Evolutionary conservation across 192 early-diverging fungal genomes (phyloP).

Genomic region (Coemansia sp.): DNA sequence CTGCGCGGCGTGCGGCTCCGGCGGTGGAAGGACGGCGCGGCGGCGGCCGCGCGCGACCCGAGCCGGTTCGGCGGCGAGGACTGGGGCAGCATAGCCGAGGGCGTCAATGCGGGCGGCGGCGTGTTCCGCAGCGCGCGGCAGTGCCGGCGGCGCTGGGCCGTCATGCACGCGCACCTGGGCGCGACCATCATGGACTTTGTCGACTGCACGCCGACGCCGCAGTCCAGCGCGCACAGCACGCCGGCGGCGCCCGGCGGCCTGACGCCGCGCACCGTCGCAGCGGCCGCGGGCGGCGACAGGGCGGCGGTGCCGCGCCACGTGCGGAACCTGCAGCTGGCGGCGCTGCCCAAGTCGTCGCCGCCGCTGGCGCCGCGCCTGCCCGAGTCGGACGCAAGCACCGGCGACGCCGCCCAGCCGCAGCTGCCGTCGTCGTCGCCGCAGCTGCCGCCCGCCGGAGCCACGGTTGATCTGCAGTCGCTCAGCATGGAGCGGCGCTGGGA

Average conservation of each 20-base stretch:
- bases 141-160: slow-evolving; percentile 46
- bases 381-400: not conserved
- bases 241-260: slow-evolving; percentile 2
- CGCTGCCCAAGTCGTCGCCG: slow-evolving; percentile 40
- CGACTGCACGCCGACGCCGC: slow-evolving; percentile 38
- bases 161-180: slow-evolving; percentile 39
- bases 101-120: slow-evolving; percentile 10
- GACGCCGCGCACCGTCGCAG: not conserved
- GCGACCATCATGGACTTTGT: slow-evolving; percentile 47
- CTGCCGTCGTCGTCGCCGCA: not conserved
- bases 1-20: slow-evolving; percentile 32
- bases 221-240: slow-evolving; percentile 36
- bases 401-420: not conserved
- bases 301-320: slow-evolving; percentile 8
- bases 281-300: not conserved
- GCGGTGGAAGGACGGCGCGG: slow-evolving; percentile 16
- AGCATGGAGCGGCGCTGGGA: slow-evolving; percentile 23
- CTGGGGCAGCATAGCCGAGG: slow-evolving; percentile 29
- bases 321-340: slow-evolving; percentile 27
- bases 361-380: slow-evolving; percentile 7
- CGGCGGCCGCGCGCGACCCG: slow-evolving; percentile 27
- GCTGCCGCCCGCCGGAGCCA: not conserved
- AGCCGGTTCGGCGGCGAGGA: slow-evolving; percentile 17
- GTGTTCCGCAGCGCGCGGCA: slow-evolving; percentile 26
- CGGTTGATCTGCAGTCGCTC: slow-evolving; percentile 6